phyloP scores from a whole-genome alignment of 805 yeast species.

The Yamadazyma olivae region DNA sequence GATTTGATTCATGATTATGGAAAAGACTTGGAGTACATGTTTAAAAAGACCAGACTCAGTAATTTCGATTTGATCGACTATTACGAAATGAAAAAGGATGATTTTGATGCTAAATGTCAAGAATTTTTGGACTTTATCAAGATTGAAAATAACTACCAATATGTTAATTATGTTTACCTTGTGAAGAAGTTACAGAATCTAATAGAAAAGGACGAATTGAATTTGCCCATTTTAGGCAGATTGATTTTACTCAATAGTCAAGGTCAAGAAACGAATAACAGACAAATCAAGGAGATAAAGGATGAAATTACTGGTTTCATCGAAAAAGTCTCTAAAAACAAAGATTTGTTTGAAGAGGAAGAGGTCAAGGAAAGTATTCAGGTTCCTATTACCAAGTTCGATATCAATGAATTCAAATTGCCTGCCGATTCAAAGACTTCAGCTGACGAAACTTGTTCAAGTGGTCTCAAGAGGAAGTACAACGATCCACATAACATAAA shows the following conservation, averaged over 20 bases:
- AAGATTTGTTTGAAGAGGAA: slow-evolving; percentile 5
- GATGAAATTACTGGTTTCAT: slow-evolving; percentile 7
- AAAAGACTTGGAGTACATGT: slow-evolving; percentile 1
- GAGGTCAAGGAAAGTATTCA: slow-evolving; percentile 7
- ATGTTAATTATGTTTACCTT: slow-evolving; percentile 2
- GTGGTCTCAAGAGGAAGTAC: neutral
- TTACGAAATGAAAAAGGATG: slow-evolving; percentile 8
- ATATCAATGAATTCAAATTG: slow-evolving; percentile 17
- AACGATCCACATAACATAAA: slow-evolving; percentile 1
- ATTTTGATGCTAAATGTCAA: slow-evolving; percentile 3
- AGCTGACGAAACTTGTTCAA: neutral
- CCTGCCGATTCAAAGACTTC: neutral
- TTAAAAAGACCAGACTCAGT: slow-evolving; percentile 1
- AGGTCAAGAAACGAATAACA: neutral
- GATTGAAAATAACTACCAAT: slow-evolving; percentile 5
- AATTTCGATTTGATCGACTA: slow-evolving; percentile 9
- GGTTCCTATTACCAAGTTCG: slow-evolving; percentile 16
- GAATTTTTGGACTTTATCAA: slow-evolving; percentile 7
- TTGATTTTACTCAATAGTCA: neutral
- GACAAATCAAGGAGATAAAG: neutral
- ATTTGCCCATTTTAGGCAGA: slow-evolving; percentile 7
- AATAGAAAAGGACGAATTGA: slow-evolving; percentile 4
- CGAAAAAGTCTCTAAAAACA: slow-evolving; percentile 5
- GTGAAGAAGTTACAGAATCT: slow-evolving; percentile 2
- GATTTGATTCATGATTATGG: slow-evolving; percentile 1